phyloP scores from a whole-genome alignment of 768 basidiomycete genomes.

The Coprinopsis cinerea region DNA sequence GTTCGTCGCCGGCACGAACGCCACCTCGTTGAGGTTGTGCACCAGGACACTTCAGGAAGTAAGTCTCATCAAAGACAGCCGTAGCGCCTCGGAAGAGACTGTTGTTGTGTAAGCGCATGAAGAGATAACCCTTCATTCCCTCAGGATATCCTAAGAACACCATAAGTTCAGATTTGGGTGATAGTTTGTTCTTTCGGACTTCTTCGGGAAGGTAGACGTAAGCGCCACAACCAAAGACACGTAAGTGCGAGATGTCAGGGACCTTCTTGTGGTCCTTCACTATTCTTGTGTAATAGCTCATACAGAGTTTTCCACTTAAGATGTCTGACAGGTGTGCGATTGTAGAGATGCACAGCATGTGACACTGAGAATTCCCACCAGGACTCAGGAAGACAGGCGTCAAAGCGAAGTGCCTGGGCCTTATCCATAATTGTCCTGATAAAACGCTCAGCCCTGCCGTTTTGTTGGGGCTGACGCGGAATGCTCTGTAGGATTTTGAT shows the following conservation, averaged over 20 bases:
- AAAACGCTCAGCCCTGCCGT: slow-evolving; percentile 4
- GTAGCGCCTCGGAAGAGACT: neutral
- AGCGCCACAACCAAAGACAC: slow-evolving; percentile 23
- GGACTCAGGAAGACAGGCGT: slow-evolving; percentile 14
- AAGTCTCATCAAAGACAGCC: neutral
- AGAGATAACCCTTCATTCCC: neutral
- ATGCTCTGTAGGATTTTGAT: neutral
- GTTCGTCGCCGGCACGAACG: neutral
- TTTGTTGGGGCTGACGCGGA: slow-evolving; percentile 3
- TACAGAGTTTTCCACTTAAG: slow-evolving; percentile 14
- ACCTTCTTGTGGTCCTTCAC: no score
- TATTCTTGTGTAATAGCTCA: slow-evolving; percentile 1
- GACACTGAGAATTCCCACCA: slow-evolving; percentile 16
- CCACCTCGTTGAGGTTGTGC: neutral
- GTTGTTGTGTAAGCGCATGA: neutral
- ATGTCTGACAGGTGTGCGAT: slow-evolving; percentile 18
- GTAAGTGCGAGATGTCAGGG: slow-evolving; percentile 20
- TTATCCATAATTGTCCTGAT: slow-evolving; percentile 12
- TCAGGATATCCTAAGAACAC: slow-evolving; percentile 15
- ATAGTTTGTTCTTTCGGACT: slow-evolving; percentile 15
- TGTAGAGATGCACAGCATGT: slow-evolving; percentile 25
- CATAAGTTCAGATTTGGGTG: slow-evolving; percentile 18
- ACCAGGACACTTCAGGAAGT: neutral
- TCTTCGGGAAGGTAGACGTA: slow-evolving; percentile 16
- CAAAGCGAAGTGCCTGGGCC: slow-evolving; percentile 2